Percentiles rank a stretch among this genome's conserved stretches.
These are phyloP conservation scores for Hippophae tibetana DNA, from an alignment of 306 rosid genomes.

Conservation along the genomic window DNA sequence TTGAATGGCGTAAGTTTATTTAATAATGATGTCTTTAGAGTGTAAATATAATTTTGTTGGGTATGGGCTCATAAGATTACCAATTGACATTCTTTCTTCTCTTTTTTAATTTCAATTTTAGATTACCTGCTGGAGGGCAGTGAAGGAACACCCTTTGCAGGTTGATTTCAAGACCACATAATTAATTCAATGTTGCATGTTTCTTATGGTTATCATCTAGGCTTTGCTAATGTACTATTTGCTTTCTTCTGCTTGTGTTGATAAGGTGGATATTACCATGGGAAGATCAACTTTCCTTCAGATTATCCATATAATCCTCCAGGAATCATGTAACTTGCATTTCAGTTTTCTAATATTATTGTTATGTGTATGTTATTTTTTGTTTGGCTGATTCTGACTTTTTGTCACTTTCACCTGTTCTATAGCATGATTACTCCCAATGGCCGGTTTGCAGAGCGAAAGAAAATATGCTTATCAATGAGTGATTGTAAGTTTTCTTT, in stretches of 20 bases:
- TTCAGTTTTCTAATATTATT: neutral
- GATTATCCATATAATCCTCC: conserved; percentile 96
- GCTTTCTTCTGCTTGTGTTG: neutral
- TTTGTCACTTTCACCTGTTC: neutral
- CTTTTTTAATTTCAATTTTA: conserved; percentile 18
- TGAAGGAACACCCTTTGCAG: conserved; percentile 95
- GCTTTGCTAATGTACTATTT: neutral
- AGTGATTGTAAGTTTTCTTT: conserved; percentile 75
- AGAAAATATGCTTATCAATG: conserved; percentile 90
- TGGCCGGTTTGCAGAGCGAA: conserved; percentile 89
- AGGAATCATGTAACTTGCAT: conserved; percentile 67
- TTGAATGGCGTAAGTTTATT: conserved; percentile 93
- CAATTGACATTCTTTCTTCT: neutral
- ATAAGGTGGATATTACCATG: conserved; percentile 87
- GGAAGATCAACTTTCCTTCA: conserved; percentile 85
- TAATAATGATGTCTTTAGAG: neutral
- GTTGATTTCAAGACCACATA: conserved; percentile 23
- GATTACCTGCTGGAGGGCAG: conserved; percentile 98
- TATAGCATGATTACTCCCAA: conserved; percentile 93
- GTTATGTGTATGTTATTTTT: neutral
- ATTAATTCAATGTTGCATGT: conserved; percentile 6
- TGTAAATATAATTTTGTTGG: no score
- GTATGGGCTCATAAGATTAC: no score
- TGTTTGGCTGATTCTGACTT: conserved; percentile 1
- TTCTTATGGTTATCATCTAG: conserved; percentile 2